phyloP scores from a whole-genome alignment of 176 grass and related monocot genomes.

The Paspalum vaginatum region DNA sequence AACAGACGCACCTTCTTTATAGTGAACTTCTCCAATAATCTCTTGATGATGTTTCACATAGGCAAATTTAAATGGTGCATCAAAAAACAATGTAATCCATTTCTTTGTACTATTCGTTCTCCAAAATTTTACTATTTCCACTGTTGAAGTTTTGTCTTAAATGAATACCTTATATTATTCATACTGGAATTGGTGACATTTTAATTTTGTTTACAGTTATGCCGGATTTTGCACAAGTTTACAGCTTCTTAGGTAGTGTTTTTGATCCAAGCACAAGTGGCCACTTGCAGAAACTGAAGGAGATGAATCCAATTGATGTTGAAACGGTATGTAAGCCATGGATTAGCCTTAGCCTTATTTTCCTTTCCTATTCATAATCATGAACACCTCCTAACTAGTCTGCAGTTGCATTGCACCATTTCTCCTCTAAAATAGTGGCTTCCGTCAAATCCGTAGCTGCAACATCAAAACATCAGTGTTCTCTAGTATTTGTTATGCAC shows the following conservation, averaged over 20 bases:
- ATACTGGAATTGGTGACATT: conserved; percentile 22
- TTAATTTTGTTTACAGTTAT: conserved; percentile 54
- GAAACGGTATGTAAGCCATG: conserved; percentile 73
- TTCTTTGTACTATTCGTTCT: conserved; percentile 16
- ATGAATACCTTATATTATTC: conserved; percentile 11
- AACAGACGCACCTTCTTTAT: neutral
- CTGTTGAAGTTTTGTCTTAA: conserved; percentile 4
- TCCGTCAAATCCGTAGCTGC: conserved; percentile 16
- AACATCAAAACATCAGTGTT: neutral
- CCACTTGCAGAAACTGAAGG: conserved; percentile 93
- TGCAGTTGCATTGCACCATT: conserved; percentile 1
- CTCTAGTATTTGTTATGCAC: neutral
- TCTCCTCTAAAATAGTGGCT: conserved; percentile 29
- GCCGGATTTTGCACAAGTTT: conserved; percentile 94
- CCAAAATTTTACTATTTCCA: conserved; percentile 13
- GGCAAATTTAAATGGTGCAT: neutral
- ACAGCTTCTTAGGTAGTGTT: conserved; percentile 87
- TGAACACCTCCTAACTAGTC: neutral
- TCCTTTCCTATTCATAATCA: neutral
- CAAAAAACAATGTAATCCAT: conserved; percentile 6
- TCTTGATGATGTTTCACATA: conserved; percentile 4
- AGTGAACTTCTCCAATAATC: conserved; percentile 1
- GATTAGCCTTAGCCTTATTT: neutral
- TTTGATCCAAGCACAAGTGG: conserved; percentile 94
- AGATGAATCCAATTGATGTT: conserved; percentile 99